Evolutionary conservation across 2,329 filamentous ascomycete genomes (phyloP), one percentile per base, ranked within the genome.

Genomic region (Exophiala sp.): DNA sequence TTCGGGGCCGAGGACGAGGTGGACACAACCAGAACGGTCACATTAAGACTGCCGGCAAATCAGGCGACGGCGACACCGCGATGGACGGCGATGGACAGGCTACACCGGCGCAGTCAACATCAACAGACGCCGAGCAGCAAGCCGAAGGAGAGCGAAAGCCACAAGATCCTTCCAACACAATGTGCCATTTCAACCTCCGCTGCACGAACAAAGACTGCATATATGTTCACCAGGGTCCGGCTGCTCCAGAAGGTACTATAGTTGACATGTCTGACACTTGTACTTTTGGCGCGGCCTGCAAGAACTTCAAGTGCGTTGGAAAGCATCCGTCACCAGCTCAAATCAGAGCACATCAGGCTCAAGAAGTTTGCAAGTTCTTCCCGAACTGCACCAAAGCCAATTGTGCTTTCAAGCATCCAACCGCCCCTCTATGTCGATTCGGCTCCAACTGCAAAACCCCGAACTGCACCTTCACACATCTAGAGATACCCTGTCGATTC

Each of bases 141-240:
- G 49, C 69, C 20, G 47, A 51, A 69, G 62, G 72, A 72, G 81
- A 72, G 67, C 83, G 29, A 49, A 60, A 60, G 36, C 50, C 61
- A 76, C 73, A 75, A 70, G 63, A 79, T 67, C 75, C 78, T 1
- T 75, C 78, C 5, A 82, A 88, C 45, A 87, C 78, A 11, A 77
- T 92, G 58, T 99, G 94, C 82, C 89, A 88, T 66, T 99, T 85
- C 77, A 96, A 97, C 73, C 77, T 94, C 50, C 79, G 82, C 59
- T 99, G 94, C 76, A 89, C 87, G 36, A 95, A 95, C 72, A 84
- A 83, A 63, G 89, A 95, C 58, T 99, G 94, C 75, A 87, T 86
- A 62, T 99, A 90, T 69, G 94, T 90, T 14, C 94, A 99, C 67
- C 92, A 96, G 73, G 96, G 91, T 12, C 91, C 94, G 1, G 91